Evolutionary conservation across 1,139 yeast genomes (phyloP).

Genomic region (Magnusiomyces sp.): DNA sequence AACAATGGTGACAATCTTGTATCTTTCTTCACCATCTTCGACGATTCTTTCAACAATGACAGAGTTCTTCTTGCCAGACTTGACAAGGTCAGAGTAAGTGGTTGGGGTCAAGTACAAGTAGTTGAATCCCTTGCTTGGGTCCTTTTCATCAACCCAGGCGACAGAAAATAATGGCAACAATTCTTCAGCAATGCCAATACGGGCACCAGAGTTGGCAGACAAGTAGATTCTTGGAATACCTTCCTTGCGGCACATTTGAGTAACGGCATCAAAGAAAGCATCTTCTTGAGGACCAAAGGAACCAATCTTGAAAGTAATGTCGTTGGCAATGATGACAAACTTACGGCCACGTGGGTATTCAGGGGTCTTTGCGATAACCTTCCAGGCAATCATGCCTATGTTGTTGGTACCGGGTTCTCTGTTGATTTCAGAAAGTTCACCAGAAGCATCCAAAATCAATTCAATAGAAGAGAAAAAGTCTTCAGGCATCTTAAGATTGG

Average conservation of each 20-base stretch:
- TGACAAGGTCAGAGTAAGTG: constrained; percentile 54
- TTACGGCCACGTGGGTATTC: constrained; percentile 96
- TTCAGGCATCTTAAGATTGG: constrained; percentile 50
- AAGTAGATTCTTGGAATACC: constrained; percentile 94
- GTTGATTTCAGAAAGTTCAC: constrained; percentile 78
- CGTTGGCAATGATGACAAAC: constrained; percentile 87
- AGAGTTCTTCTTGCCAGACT: constrained; percentile 38
- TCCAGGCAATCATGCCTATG: constrained; percentile 97
- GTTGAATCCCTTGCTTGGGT: constrained; percentile 79
- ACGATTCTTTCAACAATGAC: constrained; percentile 74
- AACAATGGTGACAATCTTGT: constrained; percentile 72
- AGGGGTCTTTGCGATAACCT: constrained; percentile 84
- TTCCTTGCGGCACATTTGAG: constrained; percentile 78
- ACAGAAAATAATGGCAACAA: constrained; percentile 81
- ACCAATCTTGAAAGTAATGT: constrained; percentile 95
- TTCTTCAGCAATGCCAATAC: constrained; percentile 97
- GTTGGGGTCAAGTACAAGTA: constrained; percentile 76
- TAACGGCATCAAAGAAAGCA: constrained; percentile 79
- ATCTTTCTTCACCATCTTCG: constrained; percentile 76
- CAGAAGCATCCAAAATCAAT: constrained; percentile 61
- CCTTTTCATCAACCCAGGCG: constrained; percentile 75
- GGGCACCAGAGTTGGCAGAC: constrained; percentile 98
- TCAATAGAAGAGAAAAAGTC: constrained; percentile 74
- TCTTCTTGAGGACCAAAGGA: constrained; percentile 99
- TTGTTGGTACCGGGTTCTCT: constrained; percentile 95